These are phyloP conservation scores for Ogataea sp. DNA, from an alignment of 805 yeast genomes.

Conservation along the genomic window DNA sequence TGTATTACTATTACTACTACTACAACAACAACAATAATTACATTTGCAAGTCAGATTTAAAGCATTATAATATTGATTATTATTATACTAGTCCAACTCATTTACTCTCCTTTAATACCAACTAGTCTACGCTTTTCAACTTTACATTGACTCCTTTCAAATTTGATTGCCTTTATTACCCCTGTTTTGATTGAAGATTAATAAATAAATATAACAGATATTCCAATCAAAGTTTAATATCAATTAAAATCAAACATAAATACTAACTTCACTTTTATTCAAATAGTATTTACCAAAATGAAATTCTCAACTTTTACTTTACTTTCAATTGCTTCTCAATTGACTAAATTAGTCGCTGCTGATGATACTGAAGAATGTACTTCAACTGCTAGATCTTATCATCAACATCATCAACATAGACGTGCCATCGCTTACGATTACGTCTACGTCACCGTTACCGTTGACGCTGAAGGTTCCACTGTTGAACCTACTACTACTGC, in stretches of 20 bases:
- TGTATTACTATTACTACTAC: no score
- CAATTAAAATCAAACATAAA: background rate
- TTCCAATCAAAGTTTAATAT: background rate
- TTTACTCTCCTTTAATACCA: no score
- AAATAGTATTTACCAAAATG: background rate
- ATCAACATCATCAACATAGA: conserved; percentile 55
- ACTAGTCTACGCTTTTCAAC: no score
- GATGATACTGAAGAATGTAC: conserved; percentile 34
- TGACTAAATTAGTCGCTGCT: conserved; percentile 21
- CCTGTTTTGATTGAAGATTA: no score
- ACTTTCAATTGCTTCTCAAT: conserved; percentile 12
- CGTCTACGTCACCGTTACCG: conserved; percentile 46
- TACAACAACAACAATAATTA: no score
- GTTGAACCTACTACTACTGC: conserved; percentile 27
- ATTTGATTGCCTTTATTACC: no score
- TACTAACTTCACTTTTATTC: background rate
- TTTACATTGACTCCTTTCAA: no score
- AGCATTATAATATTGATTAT: no score
- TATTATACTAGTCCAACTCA: no score
- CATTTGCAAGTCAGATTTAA: no score
- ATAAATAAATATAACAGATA: background rate
- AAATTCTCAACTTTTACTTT: conserved; percentile 2
- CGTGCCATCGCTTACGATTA: conserved; percentile 45
- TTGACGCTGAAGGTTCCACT: conserved; percentile 39
- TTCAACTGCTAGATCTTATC: conserved; percentile 31